Evolutionary conservation across 192 early-diverging fungal species (phyloP).

Genomic region (Backusella macrospora): DNA sequence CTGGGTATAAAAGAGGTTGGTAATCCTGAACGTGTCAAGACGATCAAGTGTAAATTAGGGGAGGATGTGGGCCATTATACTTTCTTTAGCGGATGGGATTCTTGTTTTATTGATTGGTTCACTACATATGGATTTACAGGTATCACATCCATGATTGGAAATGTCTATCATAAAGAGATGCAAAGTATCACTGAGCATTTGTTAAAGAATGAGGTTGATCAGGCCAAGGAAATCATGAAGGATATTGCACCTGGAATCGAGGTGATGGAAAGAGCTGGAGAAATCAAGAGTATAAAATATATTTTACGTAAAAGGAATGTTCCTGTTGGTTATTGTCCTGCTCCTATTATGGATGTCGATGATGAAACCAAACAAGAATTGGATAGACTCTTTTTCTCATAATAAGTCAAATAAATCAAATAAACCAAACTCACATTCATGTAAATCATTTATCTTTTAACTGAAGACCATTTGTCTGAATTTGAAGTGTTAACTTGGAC

Average conservation of each 20-base stretch:
- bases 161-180: conserved; percentile 20
- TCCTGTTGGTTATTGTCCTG: conserved; percentile 20
- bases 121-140: conserved; percentile 22
- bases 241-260: neutral
- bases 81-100: conserved; percentile 20
- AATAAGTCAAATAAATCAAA: neutral
- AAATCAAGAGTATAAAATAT: conserved; percentile 22
- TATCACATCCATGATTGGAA: conserved; percentile 21
- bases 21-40: conserved; percentile 11
- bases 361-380: neutral
- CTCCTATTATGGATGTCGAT: conserved; percentile 18
- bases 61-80: neutral
- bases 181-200: neutral
- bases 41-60: neutral
- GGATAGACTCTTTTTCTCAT: neutral
- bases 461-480: too few relatives aligned
- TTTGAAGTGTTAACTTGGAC: too few relatives aligned
- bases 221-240: conserved; percentile 16
- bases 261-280: neutral
- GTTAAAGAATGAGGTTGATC: neutral
- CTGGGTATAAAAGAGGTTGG: conserved; percentile 28
- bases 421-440: too few relatives aligned
- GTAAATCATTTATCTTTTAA: too few relatives aligned
- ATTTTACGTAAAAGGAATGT: conserved; percentile 25
- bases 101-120: neutral